Percentiles rank a stretch among this genome's conserved stretches.
Evolutionary conservation across 306 rosid genomes (phyloP).

Genomic region (Amphicarpaea edgeworthii): DNA sequence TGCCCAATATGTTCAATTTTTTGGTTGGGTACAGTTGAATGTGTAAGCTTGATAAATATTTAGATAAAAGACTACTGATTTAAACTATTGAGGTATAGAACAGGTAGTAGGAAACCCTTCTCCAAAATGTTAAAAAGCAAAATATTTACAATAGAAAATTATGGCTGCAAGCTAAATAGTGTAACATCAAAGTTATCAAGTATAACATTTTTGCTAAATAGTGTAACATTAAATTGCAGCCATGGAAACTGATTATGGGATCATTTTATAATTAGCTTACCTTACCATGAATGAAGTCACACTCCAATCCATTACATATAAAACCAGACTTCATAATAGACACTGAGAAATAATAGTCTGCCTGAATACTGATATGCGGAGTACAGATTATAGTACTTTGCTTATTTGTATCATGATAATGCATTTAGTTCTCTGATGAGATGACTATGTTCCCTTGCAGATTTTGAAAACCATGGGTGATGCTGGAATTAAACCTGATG

Average conservation of each 20-base stretch:
- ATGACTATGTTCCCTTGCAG: conserved; percentile 59
- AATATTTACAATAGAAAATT: conserved; percentile 2
- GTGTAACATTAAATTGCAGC: neutral
- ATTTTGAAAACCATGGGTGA: conserved; percentile 75
- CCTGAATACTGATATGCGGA: conserved; percentile 23
- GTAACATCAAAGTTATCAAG: conserved; percentile 18
- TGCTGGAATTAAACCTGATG: conserved; percentile 85
- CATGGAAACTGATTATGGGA: conserved; percentile 1
- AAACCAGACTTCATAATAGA: conserved; percentile 26
- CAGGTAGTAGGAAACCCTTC: conserved; percentile 29
- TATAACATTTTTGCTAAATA: no score
- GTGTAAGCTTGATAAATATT: conserved; percentile 20
- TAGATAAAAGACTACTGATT: neutral
- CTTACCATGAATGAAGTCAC: conserved; percentile 1
- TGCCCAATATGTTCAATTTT: neutral
- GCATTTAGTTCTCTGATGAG: conserved; percentile 48
- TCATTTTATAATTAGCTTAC: conserved; percentile 27
- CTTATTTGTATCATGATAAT: conserved; percentile 26
- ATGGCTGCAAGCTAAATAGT: conserved; percentile 35
- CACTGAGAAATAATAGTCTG: conserved; percentile 8
- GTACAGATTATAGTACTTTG: conserved; percentile 23
- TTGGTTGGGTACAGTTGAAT: conserved; percentile 22
- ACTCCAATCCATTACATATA: conserved; percentile 32
- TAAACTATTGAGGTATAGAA: neutral
- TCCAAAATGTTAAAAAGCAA: conserved; percentile 6